Evolutionary conservation across 139 green algal species (phyloP), one percentile per base, ranked within the genome.

Genomic region (Chlamydomonas sp.): DNA sequence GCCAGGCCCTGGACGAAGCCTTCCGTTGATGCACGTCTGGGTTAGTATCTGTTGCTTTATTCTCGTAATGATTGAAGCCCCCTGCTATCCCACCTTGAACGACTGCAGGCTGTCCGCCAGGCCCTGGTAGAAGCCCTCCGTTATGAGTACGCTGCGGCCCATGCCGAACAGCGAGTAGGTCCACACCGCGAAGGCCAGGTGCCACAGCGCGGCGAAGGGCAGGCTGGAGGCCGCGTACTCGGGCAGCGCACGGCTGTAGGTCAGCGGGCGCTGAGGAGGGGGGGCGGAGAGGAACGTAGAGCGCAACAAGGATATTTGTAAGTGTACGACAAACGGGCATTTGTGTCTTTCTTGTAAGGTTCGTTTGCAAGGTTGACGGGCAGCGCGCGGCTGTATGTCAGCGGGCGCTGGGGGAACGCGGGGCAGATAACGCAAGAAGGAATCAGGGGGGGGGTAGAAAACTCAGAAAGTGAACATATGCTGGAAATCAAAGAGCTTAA

Each of bases 151-250:
- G 61, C 62, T 80, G 60, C 71, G 73, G 75, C 77, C 63, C 17
- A 86, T 60, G 16, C 90, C 92, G 73, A 94, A 93, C 18, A 94
- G 73, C 2, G 85, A 90, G 88, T 90, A 94, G 2, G 88, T 85
- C 93, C 93, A 96, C 7, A 88, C 59, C 1, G 86, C 86, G 78
- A 93, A 92, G 6, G 73, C 80, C 61, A 96, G 67, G 80, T 96
- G 92, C 86, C 76, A 91, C 62, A 95, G 85, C 66, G 83, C 88
- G 0, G 90, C 89, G 81, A 89, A 93, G 31, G 92, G 92, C 76
- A 95, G 64, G 8, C 84, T 71, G 62, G 68, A 68, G 49, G 85
- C 76, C n/a, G 90, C 89, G n/a, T 88, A 89, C 14, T 76, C n/a
- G 6, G 88, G 85, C 58, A 95, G 91, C 67, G 92, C 87, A 18